Base-by-base conservation (phyloP, 768 basidiomycete species). In the Amanita pallidorosea region DNA sequence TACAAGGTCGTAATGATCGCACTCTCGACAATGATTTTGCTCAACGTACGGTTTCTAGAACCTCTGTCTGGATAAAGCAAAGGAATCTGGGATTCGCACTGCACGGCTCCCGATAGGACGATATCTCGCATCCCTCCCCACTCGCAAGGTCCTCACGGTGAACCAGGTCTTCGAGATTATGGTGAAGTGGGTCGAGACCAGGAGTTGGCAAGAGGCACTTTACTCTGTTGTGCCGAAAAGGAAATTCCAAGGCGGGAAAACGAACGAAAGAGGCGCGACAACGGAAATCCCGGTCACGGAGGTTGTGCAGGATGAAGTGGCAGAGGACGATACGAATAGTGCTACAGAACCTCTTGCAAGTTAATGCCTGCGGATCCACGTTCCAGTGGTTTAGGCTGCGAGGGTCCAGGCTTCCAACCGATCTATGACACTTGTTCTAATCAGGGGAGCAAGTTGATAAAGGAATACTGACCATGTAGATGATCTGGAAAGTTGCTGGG, bases 161-260 rank as follows among this genome's bases (percentile, higher is more conserved):
- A 98, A 99, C 65, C 96, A 97, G 68, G 85, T 87, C 23, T 88
- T 94, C 61, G 91, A 95, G 65, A 96, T 98, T 56, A 72, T 99
- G 51, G 65, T 93, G 17, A 80, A 83, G 57, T 98, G 91, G 88
- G 77, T 85, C n/a, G 87, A 90, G 61, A 81, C 76, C 12, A 75
- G 78, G 54, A 75, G 85, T 58, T 99, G 96, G 96, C 81, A 87
- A 61, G 65, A 79, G 51, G 89, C 96, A 0, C 76, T 99, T 47
- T 79, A 87, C 60, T 73, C 79, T n/a, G 88, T 95, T 46, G 88
- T 99, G 49, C 96, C 96, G 0, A 85, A 83, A 60, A 76, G 96
- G 49, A 99, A 99, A 66, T 91, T 95, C 57, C 74, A 80, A 41
- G 61, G 68, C 53, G 64, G 70, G 37, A 65, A 69, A 41, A 69